Conservation (phyloP, 306 rosid species). For the Inga oerstediana region DNA sequence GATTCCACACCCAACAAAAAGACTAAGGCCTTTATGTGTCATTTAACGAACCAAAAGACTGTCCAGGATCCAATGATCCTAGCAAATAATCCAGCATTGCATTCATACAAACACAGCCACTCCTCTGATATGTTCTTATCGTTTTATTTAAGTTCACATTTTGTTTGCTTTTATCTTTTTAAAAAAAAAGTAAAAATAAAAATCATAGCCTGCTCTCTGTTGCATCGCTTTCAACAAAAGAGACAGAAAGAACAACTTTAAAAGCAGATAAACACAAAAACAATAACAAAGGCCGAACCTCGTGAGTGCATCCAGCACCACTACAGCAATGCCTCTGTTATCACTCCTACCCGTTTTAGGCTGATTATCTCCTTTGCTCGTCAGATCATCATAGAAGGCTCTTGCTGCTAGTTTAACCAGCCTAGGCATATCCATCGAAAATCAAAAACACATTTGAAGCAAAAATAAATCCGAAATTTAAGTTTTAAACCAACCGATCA, state of each 20-base stretch:
- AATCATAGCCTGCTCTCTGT: not conserved
- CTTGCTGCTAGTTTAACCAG: conserved; percentile 90
- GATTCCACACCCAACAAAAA: not conserved
- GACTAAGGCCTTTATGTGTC: not conserved
- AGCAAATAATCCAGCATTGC: not conserved
- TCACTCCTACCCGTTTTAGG: conserved; percentile 90
- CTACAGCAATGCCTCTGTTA: conserved; percentile 97
- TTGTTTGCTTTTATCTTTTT: not conserved
- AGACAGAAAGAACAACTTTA: conserved; percentile 19
- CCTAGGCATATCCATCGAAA: conserved; percentile 41
- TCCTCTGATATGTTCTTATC: not conserved
- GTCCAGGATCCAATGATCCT: not conserved
- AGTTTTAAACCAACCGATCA: not conserved
- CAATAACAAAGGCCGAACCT: conserved; percentile 53
- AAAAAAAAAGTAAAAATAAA: not conserved
- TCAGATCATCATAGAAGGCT: conserved; percentile 88
- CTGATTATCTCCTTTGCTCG: conserved; percentile 88
- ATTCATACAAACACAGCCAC: not conserved
- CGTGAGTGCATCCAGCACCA: conserved; percentile 94
- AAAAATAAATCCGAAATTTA: not conserved
- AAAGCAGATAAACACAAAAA: not conserved
- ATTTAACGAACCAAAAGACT: not conserved
- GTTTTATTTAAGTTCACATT: conserved; percentile 20
- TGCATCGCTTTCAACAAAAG: not conserved
- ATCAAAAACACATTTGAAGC: not conserved